These are phyloP conservation scores for Neonectria faginata DNA, from an alignment of 2,329 filamentous ascomycete genomes.

Conservation along the genomic window DNA sequence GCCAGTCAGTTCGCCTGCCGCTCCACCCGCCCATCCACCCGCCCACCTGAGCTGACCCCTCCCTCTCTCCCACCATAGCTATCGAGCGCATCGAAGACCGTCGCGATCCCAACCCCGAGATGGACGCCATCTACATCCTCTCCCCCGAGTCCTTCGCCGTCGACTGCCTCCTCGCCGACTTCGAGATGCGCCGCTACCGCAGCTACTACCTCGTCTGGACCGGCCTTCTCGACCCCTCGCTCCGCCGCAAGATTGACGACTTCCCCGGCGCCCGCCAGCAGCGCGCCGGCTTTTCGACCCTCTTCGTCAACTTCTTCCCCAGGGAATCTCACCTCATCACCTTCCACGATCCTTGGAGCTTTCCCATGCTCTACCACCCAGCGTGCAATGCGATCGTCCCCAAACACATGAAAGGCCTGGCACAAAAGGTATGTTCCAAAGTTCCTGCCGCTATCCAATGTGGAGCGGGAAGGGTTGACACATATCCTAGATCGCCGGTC, in stretches of 20 bases:
- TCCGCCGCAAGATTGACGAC: conserved; percentile 80
- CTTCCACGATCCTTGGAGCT: conserved; percentile 95
- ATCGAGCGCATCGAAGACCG: conserved; percentile 94
- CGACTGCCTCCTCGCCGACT: conserved; percentile 92
- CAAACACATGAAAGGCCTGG: conserved; percentile 83
- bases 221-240: conserved; percentile 73
- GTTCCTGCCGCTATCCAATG: not conserved
- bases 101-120: conserved; percentile 83
- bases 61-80: conserved; percentile 66
- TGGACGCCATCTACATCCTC: conserved; percentile 95
- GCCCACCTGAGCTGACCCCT: conserved; percentile 30
- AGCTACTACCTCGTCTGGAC: conserved; percentile 89
- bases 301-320: conserved; percentile 90
- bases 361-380: conserved; percentile 91
- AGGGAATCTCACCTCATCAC: conserved; percentile 92
- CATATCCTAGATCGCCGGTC: conserved; percentile 57
- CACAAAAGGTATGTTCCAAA: conserved; percentile 78
- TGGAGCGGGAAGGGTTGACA: conserved; percentile 14
- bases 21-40: conserved; percentile 23
- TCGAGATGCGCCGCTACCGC: conserved; percentile 85
- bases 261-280: conserved; percentile 76
- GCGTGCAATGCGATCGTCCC: conserved; percentile 86
- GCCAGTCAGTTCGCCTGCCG: conserved; percentile 74
- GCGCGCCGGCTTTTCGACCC: conserved; percentile 82
- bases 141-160: conserved; percentile 88